phyloP scores from a whole-genome alignment of 441 rosid genomes.

The Eutrema salsugineum region DNA sequence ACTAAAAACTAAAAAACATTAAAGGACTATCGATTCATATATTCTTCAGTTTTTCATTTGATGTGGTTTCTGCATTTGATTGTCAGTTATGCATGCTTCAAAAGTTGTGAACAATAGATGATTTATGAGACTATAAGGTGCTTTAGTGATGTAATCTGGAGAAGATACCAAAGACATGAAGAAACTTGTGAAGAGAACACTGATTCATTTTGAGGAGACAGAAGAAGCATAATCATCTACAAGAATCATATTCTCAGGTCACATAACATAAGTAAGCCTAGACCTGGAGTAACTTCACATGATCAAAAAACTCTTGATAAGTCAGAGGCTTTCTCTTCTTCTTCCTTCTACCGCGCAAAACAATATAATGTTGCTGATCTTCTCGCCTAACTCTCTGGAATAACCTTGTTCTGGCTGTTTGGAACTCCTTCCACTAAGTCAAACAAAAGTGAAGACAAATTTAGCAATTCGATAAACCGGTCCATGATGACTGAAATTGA shows the following conservation, averaged over 20 bases:
- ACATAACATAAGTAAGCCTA: not conserved
- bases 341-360: not conserved
- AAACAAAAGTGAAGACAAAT: not conserved
- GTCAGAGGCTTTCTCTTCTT: not conserved
- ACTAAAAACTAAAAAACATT: too few species aligned
- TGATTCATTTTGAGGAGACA: not conserved
- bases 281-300: not conserved
- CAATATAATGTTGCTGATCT: not conserved
- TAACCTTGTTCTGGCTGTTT: not conserved
- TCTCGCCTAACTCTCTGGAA: not conserved
- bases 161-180: not conserved
- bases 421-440: not conserved
- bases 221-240: not conserved
- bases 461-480: not conserved
- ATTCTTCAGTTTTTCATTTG: too few species aligned
- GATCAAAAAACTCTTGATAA: not conserved
- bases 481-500: conserved; percentile 2
- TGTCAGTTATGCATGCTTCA: too few species aligned
- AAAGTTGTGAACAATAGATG: too few species aligned
- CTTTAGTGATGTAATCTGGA: too few species aligned
- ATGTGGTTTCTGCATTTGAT: too few species aligned
- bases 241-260: not conserved
- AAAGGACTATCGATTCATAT: too few species aligned
- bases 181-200: not conserved
- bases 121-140: too few species aligned